A percentile compares a stretch with the other conserved stretches of the same genome.
phyloP scores from a whole-genome alignment of 805 yeast species.

The Blastobotrys chiropterorum region DNA sequence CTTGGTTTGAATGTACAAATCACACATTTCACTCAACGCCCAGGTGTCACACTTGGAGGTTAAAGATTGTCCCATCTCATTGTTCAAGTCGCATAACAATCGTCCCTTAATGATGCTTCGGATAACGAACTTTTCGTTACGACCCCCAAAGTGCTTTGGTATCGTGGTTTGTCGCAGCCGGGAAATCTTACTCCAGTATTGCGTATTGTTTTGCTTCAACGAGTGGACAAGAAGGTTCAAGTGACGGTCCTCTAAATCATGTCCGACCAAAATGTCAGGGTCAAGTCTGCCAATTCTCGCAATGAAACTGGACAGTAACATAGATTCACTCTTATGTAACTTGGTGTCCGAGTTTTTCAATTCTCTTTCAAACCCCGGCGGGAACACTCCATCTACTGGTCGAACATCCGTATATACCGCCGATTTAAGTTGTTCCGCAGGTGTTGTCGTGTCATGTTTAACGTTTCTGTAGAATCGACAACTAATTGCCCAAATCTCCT shows the following conservation, averaged over 20 bases:
- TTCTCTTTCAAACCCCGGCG: conserved; percentile 64
- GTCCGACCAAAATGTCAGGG: conserved; percentile 90
- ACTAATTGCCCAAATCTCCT: conserved; percentile 82
- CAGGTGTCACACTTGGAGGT: conserved; percentile 90
- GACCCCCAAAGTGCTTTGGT: conserved; percentile 64
- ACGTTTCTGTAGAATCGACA: conserved; percentile 62
- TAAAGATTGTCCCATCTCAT: conserved; percentile 90
- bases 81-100: conserved; percentile 84
- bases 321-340: conserved; percentile 65
- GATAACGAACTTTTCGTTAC: conserved; percentile 37
- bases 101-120: conserved; percentile 79
- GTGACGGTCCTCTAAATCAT: conserved; percentile 70
- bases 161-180: conserved; percentile 63
- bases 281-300: conserved; percentile 70
- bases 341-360: conserved; percentile 39
- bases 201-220: conserved; percentile 65
- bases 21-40: conserved; percentile 90
- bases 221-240: conserved; percentile 77
- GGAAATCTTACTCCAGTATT: conserved; percentile 77
- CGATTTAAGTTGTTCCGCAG: conserved; percentile 54
- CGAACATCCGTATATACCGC: conserved; percentile 68
- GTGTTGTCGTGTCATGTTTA: conserved; percentile 69
- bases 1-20: conserved; percentile 61
- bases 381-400: conserved; percentile 59
- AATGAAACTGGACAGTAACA: conserved; percentile 66